Percentiles rank a stretch among this genome's conserved stretches.
Evolutionary conservation across 371 early-diverging fungal species (phyloP).

Genomic region (Thermomucor indicae-seudaticae): DNA sequence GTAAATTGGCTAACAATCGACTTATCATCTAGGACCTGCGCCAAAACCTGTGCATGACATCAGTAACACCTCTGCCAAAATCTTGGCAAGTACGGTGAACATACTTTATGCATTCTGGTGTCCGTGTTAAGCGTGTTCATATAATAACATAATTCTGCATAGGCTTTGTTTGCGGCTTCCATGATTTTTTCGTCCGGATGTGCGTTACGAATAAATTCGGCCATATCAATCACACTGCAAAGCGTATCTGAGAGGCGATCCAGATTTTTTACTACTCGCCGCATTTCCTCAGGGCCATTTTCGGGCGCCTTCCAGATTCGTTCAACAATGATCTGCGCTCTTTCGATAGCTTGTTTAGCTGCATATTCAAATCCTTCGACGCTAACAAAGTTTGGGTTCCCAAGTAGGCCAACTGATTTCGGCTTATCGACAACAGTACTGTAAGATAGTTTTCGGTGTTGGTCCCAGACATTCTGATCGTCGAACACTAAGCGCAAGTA

Average conservation of each 20-base stretch:
- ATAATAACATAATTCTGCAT: slow-evolving; percentile 70
- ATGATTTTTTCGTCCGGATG: slow-evolving; percentile 76
- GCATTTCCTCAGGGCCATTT: slow-evolving; percentile 55
- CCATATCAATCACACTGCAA: slow-evolving; percentile 88
- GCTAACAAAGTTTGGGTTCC: slow-evolving; percentile 28
- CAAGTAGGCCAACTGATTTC: slow-evolving; percentile 26
- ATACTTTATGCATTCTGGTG: slow-evolving; percentile 72
- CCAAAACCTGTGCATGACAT: slow-evolving; percentile 47
- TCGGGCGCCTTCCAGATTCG: slow-evolving; percentile 56
- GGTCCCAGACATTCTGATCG: slow-evolving; percentile 22
- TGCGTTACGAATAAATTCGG: slow-evolving; percentile 89
- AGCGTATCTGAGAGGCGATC: slow-evolving; percentile 89
- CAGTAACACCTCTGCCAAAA: background rate
- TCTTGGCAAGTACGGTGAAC: slow-evolving; percentile 1
- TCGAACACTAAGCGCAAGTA: slow-evolving; percentile 37
- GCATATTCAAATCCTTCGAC: slow-evolving; percentile 37
- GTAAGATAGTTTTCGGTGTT: slow-evolving; percentile 10
- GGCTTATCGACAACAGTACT: too few relatives aligned
- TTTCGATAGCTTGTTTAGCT: slow-evolving; percentile 37
- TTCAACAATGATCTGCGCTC: slow-evolving; percentile 55
- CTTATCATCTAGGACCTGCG: slow-evolving; percentile 57
- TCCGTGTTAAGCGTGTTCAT: slow-evolving; percentile 95
- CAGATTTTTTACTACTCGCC: slow-evolving; percentile 73
- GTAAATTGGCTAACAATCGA: slow-evolving; percentile 49
- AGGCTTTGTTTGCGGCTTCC: slow-evolving; percentile 77